Evolutionary conservation across 2,329 filamentous ascomycete genomes (phyloP), one percentile per base, ranked within the genome.

Genomic region (Ascochyta fabae): DNA sequence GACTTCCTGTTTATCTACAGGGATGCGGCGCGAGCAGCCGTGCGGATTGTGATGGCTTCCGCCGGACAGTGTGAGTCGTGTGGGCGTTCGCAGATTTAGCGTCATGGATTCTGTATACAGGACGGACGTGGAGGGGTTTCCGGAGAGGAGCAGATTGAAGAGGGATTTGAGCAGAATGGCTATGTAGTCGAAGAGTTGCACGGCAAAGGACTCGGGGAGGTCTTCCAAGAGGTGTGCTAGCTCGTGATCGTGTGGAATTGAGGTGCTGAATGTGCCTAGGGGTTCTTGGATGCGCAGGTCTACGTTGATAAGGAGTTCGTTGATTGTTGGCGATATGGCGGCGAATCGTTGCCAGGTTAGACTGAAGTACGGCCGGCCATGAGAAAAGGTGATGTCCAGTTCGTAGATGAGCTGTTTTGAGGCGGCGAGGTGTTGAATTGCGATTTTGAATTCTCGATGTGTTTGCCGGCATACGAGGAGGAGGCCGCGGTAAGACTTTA

Each of bases 311-410:
- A 61, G 47, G 2, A 72, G 55, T 23, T 69, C 61, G 31, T 71
- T 71, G 29, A 72, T 64, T 2, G 63, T 65, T 9, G 67, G 60
- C 29, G 67, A 71, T 19, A 72, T 53, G 13, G 60, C 68, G 16
- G 69, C 61, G 47, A 72, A 69, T 12, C 53, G 61, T 26, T 66
- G 51, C 70, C 70, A 72, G 6, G 63, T 67, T 22, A 72, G 46
- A 6, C 66, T 68, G 22, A 71, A 72, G 53, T 66, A 72, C 2
- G 70, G 70, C n/a, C 69, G 65, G n/a, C 70, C 70, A 45, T 72
- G 69, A 4, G 66, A 71, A 48, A 72, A 71, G 0, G 63, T 65
- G 7, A 71, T 63, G 40, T 67, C 60, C 41, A 71, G 44, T 55
- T 69, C 65, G 51, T 72, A 72, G 5, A 55, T 42, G 0, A 72